Evolutionary conservation across 73 alveolate species (phyloP).

Genomic region (Tetrahymena elliotti): DNA sequence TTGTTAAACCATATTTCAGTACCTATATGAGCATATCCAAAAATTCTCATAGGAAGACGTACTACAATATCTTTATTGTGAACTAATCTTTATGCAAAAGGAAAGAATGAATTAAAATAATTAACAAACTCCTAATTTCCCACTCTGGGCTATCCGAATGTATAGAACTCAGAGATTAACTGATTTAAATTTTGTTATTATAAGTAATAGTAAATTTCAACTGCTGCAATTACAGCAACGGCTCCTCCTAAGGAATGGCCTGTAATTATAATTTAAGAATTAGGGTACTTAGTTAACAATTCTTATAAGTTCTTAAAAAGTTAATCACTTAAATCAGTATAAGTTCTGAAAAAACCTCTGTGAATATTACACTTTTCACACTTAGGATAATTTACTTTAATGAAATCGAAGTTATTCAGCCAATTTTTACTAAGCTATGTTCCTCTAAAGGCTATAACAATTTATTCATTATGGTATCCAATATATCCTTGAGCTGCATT

Average conservation of each 20-base stretch:
- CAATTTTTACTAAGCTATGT: slow-evolving; percentile 22
- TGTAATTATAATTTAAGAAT: slow-evolving; percentile 14
- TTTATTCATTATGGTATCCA: background rate
- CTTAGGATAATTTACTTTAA: slow-evolving; percentile 7
- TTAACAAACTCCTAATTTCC: slow-evolving; percentile 19
- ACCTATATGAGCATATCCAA: background rate
- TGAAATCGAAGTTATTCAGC: slow-evolving; percentile 18
- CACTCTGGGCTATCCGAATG: slow-evolving; percentile 40
- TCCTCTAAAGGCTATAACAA: slow-evolving; percentile 30
- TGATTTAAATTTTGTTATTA: background rate
- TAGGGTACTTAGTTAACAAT: background rate
- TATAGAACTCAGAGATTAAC: background rate
- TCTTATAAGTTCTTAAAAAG: background rate
- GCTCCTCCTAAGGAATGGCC: slow-evolving; percentile 47
- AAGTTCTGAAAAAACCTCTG: slow-evolving; percentile 18
- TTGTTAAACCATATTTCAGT: background rate
- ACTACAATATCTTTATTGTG: background rate
- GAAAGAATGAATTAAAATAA: background rate
- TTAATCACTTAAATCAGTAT: background rate
- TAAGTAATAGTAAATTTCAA: background rate
- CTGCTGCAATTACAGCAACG: slow-evolving; percentile 13
- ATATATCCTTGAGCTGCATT: background rate
- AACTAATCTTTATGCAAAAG: background rate
- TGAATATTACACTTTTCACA: slow-evolving; percentile 26
- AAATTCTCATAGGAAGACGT: background rate